Conservation (phyloP, 2,329 filamentous ascomycete genomes). For the Claviceps sorghi region DNA sequence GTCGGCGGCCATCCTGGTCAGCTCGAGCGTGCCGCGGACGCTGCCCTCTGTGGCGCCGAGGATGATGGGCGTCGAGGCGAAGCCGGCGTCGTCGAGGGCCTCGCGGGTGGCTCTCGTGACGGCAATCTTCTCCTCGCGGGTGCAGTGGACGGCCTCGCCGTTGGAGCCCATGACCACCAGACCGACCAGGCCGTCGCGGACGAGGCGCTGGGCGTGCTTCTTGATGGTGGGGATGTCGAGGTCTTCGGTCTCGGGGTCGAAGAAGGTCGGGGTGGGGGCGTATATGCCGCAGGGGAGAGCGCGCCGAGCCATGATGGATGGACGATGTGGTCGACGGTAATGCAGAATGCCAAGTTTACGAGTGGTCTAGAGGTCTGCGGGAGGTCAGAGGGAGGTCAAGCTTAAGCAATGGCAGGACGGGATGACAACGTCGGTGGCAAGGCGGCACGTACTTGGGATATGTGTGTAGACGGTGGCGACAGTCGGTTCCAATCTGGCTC, state of each 20-base stretch:
- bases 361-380: background rate
- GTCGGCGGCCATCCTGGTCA: slow-evolving; percentile 49
- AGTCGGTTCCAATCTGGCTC: too few species aligned
- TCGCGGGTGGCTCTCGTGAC: slow-evolving; percentile 67
- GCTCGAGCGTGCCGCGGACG: slow-evolving; percentile 64
- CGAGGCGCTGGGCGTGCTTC: slow-evolving; percentile 65
- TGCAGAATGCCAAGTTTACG: too few species aligned
- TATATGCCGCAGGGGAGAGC: slow-evolving; percentile 66
- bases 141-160: slow-evolving; percentile 77
- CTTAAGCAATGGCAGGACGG: too few species aligned
- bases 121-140: slow-evolving; percentile 57
- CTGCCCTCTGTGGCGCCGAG: slow-evolving; percentile 71
- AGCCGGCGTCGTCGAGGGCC: slow-evolving; percentile 69
- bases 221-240: slow-evolving; percentile 68
- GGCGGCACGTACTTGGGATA: too few species aligned
- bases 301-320: background rate
- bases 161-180: slow-evolving; percentile 83
- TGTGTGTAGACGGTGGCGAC: too few species aligned
- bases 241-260: slow-evolving; percentile 69
- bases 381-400: background rate
- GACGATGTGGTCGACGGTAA: background rate
- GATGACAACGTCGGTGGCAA: too few species aligned
- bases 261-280: slow-evolving; percentile 83
- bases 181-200: slow-evolving; percentile 62
- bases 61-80: slow-evolving; percentile 61